Conservation (phyloP, 2,329 filamentous ascomycete genomes). For the Trichoderma cornu-damae region DNA sequence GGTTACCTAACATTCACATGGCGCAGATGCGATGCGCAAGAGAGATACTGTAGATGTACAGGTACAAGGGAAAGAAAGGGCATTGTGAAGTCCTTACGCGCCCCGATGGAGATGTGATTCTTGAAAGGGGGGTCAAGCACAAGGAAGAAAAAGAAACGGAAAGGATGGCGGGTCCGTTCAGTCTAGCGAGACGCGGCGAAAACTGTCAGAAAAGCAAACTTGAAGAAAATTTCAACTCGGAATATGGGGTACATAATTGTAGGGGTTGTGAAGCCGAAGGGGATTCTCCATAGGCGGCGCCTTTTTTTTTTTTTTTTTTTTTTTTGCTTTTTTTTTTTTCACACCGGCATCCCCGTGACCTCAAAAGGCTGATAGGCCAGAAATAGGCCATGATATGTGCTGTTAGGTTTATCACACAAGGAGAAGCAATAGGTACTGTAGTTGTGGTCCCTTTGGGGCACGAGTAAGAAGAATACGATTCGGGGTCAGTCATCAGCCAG, state of each 20-base stretch:
- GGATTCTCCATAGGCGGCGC: neutral
- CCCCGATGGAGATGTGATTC: neutral
- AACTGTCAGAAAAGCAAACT: neutral
- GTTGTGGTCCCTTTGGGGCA: no score
- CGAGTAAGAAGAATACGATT: no score
- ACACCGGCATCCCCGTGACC: conserved; percentile 9
- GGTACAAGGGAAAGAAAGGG: neutral
- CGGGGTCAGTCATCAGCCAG: no score
- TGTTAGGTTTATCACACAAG: neutral
- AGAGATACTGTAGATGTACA: neutral
- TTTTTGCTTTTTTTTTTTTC: no score
- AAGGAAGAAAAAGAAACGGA: conserved; percentile 16
- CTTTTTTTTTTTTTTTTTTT: no score
- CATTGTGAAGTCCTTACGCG: neutral
- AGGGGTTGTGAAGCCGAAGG: neutral
- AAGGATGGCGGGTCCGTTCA: conserved; percentile 1
- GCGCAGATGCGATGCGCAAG: neutral
- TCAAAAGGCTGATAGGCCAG: neutral
- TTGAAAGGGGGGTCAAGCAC: neutral
- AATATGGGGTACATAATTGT: neutral
- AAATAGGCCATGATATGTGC: neutral
- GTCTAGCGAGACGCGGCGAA: neutral
- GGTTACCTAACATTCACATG: neutral
- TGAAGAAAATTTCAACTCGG: conserved; percentile 1
- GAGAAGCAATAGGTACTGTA: no score